Conservation (phyloP, 176 grass and related monocot genomes). For the Cenchrus fungigraminus region DNA sequence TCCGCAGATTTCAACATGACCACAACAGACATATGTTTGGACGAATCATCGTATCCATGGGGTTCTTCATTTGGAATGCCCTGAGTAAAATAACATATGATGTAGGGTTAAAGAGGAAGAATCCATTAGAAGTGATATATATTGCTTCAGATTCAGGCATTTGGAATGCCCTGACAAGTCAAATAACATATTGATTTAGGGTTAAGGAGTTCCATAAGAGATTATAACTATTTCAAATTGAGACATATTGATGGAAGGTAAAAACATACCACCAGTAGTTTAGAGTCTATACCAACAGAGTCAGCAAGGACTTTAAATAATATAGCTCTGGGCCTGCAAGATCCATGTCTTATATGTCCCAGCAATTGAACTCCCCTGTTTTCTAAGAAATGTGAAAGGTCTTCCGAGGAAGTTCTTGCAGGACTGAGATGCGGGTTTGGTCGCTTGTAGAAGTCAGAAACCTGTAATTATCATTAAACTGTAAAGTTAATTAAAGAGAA, state of each 20-base stretch:
- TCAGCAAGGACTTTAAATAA: conserved; percentile 98
- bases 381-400: conserved; percentile 81
- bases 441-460: conserved; percentile 90
- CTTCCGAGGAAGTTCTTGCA: conserved; percentile 77
- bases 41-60: conserved; percentile 76
- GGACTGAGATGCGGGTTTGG: conserved; percentile 80
- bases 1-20: conserved; percentile 73
- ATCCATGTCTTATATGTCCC: conserved; percentile 97
- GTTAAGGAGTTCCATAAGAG: conserved; percentile 38
- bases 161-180: conserved; percentile 25
- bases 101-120: conserved; percentile 27
- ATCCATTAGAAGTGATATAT: conserved; percentile 16
- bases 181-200: conserved; percentile 34
- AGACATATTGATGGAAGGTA: conserved; percentile 35
- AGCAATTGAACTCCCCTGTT: conserved; percentile 82
- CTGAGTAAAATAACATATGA: conserved; percentile 54
- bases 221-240: conserved; percentile 41
- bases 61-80: conserved; percentile 85
- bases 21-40: conserved; percentile 89
- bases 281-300: conserved; percentile 84
- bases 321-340: conserved; percentile 89
- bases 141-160: conserved; percentile 41
- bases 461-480: conserved; percentile 58
- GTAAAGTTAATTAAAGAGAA: conserved; percentile 24
- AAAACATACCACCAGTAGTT: conserved; percentile 83